A percentile compares a stretch with the other conserved stretches of the same genome.
Evolutionary conservation across 805 yeast species (phyloP).

Genomic region (Cyberlindnera subsufficiens): DNA sequence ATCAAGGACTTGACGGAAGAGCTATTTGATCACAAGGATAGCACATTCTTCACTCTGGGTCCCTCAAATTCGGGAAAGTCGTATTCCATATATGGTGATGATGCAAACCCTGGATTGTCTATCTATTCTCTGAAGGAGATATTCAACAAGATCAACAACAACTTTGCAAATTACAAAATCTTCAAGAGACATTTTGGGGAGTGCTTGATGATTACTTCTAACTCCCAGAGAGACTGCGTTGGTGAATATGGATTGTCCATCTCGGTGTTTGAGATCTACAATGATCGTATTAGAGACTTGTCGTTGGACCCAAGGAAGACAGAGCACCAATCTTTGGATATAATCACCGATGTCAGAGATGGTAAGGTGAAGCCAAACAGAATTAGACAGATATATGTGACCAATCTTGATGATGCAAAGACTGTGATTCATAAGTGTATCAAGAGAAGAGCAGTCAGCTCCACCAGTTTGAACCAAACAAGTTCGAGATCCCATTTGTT

Average conservation of each 20-base stretch:
- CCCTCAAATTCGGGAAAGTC: slow-evolving; percentile 50
- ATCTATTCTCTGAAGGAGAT: slow-evolving; percentile 29
- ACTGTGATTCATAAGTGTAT: slow-evolving; percentile 34
- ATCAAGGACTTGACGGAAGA: slow-evolving; percentile 16
- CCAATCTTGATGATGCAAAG: slow-evolving; percentile 31
- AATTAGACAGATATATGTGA: slow-evolving; percentile 33
- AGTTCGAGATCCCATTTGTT: slow-evolving; percentile 53
- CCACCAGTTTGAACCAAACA: slow-evolving; percentile 37
- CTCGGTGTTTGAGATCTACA: slow-evolving; percentile 49
- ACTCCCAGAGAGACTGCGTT: slow-evolving; percentile 13
- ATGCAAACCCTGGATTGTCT: slow-evolving; percentile 31
- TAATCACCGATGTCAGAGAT: slow-evolving; percentile 37
- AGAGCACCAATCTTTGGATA: slow-evolving; percentile 29
- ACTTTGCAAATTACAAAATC: slow-evolving; percentile 12
- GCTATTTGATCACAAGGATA: slow-evolving; percentile 31
- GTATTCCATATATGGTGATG: slow-evolving; percentile 31
- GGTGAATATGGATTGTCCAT: slow-evolving; percentile 35
- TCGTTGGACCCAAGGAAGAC: slow-evolving; percentile 24
- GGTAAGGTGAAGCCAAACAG: slow-evolving; percentile 39
- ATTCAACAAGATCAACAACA: slow-evolving; percentile 24
- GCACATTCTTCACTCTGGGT: slow-evolving; percentile 43
- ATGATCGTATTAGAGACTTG: slow-evolving; percentile 38
- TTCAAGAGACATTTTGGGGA: slow-evolving; percentile 21
- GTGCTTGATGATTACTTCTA: slow-evolving; percentile 16
- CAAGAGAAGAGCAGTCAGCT: slow-evolving; percentile 32